phyloP scores from a whole-genome alignment of 768 basidiomycete species.

The Boletus vermiculosoides region DNA sequence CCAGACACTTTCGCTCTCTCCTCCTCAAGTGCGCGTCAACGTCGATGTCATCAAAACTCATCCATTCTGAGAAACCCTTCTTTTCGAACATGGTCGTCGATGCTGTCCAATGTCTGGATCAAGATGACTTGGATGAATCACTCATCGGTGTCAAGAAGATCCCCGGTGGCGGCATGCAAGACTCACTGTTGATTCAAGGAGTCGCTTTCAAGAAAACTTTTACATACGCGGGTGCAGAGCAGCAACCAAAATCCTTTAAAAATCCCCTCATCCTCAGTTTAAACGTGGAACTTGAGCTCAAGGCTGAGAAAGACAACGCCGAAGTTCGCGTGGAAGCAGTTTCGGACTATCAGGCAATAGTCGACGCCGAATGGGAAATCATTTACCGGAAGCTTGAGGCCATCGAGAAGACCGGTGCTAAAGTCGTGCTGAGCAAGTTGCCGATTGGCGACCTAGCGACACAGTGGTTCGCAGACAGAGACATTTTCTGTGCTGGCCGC shows the following conservation, averaged over 20 bases:
- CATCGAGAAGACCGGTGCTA: constrained; percentile 94
- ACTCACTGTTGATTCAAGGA: constrained; percentile 83
- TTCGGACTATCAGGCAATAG: constrained; percentile 98
- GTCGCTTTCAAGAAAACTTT: constrained; percentile 99
- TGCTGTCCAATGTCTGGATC: constrained; percentile 90
- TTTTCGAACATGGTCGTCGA: constrained; percentile 99
- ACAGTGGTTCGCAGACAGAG: constrained; percentile 98
- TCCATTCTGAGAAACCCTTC: constrained; percentile 98
- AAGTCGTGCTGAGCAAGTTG: constrained; percentile 95
- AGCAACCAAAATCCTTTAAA: constrained; percentile 92
- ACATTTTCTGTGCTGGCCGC: constrained; percentile 98
- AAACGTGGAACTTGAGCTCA: constrained; percentile 97
- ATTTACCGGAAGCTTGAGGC: constrained; percentile 97
- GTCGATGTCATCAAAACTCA: constrained; percentile 99
- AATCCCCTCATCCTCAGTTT: constrained; percentile 89
- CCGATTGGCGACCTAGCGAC: constrained; percentile 98
- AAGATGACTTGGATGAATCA: constrained; percentile 90
- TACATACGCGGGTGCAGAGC: constrained; percentile 98
- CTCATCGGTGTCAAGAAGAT: constrained; percentile 98
- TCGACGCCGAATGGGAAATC: constrained; percentile 99
- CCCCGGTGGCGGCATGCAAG: constrained; percentile 96
- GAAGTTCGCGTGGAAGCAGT: constrained; percentile 97
- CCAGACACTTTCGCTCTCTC: constrained; percentile 88
- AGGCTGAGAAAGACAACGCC: constrained; percentile 99
- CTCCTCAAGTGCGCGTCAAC: constrained; percentile 96